These are phyloP conservation scores for Volvox carteri DNA, from an alignment of 163 green algal species.

Conservation along the genomic window DNA sequence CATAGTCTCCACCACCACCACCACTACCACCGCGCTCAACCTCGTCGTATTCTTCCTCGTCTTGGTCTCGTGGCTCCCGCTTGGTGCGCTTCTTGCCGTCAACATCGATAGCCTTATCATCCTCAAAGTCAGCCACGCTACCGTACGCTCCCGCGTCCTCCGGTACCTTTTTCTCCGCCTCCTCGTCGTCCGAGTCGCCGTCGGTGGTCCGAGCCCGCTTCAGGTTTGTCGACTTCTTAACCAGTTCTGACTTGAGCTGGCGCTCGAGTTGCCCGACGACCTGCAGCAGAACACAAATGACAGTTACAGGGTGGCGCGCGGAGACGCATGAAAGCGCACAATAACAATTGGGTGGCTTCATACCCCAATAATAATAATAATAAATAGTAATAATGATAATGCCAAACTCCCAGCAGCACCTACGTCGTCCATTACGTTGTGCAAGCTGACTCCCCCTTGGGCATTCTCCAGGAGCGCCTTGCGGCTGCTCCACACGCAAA, in stretches of 20 bases:
- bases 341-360: too few species aligned
- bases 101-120: slow-evolving; percentile 52
- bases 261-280: slow-evolving; percentile 7
- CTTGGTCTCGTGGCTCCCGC: slow-evolving; percentile 19
- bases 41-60: slow-evolving; percentile 28
- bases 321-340: too few species aligned
- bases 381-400: too few species aligned
- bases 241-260: slow-evolving; percentile 60
- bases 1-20: not conserved
- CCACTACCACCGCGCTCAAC: too few species aligned
- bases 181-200: too few species aligned
- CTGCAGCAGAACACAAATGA: not conserved
- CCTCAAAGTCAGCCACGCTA: slow-evolving; percentile 49
- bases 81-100: slow-evolving; percentile 57
- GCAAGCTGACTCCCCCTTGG: slow-evolving; percentile 66
- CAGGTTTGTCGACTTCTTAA: slow-evolving; percentile 8
- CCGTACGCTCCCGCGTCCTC: slow-evolving; percentile 24
- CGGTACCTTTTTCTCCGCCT: slow-evolving; percentile 34
- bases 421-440: slow-evolving; percentile 47
- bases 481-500: slow-evolving; percentile 79
- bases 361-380: too few species aligned
- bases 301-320: too few species aligned
- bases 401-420: too few species aligned
- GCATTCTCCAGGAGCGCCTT: slow-evolving; percentile 83
- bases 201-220: slow-evolving; percentile 32